These are phyloP conservation scores for Sporisorium graminicola DNA, from an alignment of 1,284 basidiomycete genomes.

Conservation along the genomic window DNA sequence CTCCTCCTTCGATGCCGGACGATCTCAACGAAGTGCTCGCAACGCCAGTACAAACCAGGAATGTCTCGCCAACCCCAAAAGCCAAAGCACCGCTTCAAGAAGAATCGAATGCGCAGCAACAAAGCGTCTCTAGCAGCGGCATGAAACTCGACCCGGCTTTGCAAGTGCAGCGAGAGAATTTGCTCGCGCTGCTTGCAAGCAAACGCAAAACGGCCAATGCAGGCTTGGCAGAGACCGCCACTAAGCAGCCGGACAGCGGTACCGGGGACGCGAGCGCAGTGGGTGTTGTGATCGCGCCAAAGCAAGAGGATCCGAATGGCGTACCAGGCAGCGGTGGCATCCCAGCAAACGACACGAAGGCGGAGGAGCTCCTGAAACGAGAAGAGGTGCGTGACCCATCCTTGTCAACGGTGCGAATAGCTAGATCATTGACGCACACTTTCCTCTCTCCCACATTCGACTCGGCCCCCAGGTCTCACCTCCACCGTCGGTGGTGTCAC, in stretches of 20 bases:
- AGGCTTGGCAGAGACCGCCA: background rate
- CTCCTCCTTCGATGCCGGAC: background rate
- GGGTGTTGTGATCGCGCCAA: background rate
- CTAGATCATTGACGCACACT: conserved; percentile 9
- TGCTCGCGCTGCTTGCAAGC: conserved; percentile 34
- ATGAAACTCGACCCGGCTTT: conserved; percentile 33
- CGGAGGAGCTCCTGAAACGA: background rate
- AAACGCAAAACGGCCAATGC: conserved; percentile 20
- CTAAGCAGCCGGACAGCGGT: background rate
- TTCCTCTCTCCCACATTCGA: background rate
- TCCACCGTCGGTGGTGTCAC: conserved; percentile 12
- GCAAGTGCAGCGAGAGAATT: conserved; percentile 32
- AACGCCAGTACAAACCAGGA: background rate
- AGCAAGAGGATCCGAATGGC: background rate
- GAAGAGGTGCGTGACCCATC: conserved; percentile 20
- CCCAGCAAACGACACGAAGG: background rate
- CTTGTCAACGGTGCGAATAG: background rate
- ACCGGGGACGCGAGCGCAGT: background rate
- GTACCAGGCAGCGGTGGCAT: background rate
- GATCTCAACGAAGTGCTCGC: background rate
- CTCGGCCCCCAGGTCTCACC: conserved; percentile 17
- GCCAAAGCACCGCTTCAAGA: background rate
- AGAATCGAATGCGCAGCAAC: background rate
- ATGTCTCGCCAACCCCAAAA: background rate
- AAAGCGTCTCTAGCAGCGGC: background rate